Conservation (phyloP, 164 flowering plant genomes). For the Vitis labrusca region DNA sequence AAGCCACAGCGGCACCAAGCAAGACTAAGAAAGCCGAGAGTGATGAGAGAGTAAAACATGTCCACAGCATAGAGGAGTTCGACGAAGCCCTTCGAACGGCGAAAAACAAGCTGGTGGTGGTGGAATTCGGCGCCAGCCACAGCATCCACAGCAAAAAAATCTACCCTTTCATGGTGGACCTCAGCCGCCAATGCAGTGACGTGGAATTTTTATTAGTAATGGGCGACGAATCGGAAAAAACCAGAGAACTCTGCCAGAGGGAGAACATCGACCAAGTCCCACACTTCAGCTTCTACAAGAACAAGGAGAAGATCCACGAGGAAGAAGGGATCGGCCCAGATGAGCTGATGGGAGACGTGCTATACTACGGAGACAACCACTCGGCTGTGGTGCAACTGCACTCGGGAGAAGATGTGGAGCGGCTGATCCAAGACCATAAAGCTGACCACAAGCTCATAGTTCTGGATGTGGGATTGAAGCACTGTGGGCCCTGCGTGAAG, state of each 20-base stretch:
- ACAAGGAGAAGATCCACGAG: constrained; percentile 81
- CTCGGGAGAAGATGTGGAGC: constrained; percentile 65
- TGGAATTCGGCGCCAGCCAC: constrained; percentile 69
- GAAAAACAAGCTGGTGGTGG: constrained; percentile 77
- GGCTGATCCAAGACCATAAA: constrained; percentile 56
- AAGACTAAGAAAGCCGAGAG: constrained; percentile 20
- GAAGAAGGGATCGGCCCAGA: constrained; percentile 91
- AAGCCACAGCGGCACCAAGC: constrained; percentile 32
- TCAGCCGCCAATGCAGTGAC: constrained; percentile 78
- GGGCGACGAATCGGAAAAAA: constrained; percentile 83
- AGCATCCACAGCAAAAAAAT: constrained; percentile 58
- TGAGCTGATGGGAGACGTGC: constrained; percentile 71
- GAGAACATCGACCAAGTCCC: constrained; percentile 76
- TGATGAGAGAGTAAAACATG: constrained; percentile 58
- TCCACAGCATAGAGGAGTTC: constrained; percentile 71
- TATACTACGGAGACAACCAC: constrained; percentile 87
- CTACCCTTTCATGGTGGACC: constrained; percentile 91
- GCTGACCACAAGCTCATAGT: constrained; percentile 65
- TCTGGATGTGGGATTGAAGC: constrained; percentile 89
- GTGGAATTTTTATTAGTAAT: constrained; percentile 81
- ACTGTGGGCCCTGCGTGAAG: constrained; percentile 98
- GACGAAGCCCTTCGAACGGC: constrained; percentile 65
- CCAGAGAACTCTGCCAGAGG: constrained; percentile 58
- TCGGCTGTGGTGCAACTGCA: constrained; percentile 82
- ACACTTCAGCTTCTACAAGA: constrained; percentile 88